A percentile compares a stretch with the other conserved stretches of the same genome.
phyloP scores from a whole-genome alignment of 2,329 filamentous ascomycete species.

The Botryotinia narcissicola region DNA sequence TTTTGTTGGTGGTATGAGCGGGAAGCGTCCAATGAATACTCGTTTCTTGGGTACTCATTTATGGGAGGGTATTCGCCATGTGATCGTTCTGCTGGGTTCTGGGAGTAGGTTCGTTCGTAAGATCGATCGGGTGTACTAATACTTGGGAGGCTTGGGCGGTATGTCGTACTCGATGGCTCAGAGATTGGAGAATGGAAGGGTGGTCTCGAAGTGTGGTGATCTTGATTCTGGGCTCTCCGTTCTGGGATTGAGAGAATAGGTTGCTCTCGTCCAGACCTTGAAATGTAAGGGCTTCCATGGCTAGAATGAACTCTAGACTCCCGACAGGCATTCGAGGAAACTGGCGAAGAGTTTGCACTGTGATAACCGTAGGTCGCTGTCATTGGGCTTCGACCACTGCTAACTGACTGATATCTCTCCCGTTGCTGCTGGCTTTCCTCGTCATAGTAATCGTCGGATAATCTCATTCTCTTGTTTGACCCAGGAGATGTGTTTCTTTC shows the following conservation, averaged over 20 bases:
- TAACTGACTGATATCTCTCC: background rate
- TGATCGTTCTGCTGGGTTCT: background rate
- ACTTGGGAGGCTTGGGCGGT: background rate
- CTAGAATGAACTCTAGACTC: background rate
- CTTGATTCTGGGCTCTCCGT: background rate
- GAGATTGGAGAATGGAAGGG: constrained; percentile 14
- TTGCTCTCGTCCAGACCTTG: background rate
- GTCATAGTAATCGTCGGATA: background rate
- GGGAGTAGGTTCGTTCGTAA: background rate
- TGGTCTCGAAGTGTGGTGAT: background rate
- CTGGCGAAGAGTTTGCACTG: background rate
- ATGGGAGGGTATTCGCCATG: background rate
- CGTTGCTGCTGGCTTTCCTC: background rate
- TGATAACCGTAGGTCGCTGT: background rate
- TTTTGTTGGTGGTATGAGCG: background rate
- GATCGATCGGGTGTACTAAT: background rate
- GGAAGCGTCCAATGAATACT: constrained; percentile 15
- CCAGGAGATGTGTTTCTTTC: constrained; percentile 12
- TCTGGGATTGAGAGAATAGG: background rate
- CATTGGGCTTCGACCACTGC: constrained; percentile 3
- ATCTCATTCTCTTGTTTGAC: constrained; percentile 15
- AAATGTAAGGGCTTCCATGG: background rate
- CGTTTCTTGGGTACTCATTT: constrained; percentile 4
- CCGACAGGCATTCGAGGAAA: background rate
- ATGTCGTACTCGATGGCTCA: constrained; percentile 3